Evolutionary conservation across 2,329 filamentous ascomycete genomes (phyloP), one percentile per base, ranked within the genome.

Genomic region (Diplodia scrobiculata): DNA sequence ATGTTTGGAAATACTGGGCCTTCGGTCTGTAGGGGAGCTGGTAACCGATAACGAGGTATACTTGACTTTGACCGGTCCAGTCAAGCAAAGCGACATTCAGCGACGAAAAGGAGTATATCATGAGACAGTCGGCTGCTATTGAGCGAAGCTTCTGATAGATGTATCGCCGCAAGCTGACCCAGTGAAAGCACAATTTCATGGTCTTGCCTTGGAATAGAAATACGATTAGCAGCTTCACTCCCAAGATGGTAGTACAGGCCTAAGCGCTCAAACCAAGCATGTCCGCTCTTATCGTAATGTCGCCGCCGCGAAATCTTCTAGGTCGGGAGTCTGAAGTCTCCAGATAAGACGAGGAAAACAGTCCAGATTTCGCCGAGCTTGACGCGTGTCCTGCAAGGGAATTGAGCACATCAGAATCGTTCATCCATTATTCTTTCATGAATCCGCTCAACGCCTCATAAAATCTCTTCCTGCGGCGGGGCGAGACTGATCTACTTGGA

Each of bases 371-470:
- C 10, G 10, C 4, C 21, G 10, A 27, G 27, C 14, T 10, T 13
- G 13, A n/a, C 21, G 21, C 2, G 36, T 19, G 54, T 10, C 54
- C 34, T 53, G 10, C 13, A 10, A 1, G 9, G 25, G 11, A 60
- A n/a, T 19, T 25, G 27, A 48, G 17, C 27, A 32, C 38, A 47
- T 60, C 38, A 19, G 41, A 60, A 50, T 62, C 58, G 34, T 48
- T 62, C 58, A 62, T 62, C 27, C 58, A 62, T 62, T 62, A 62
- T 62, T 62, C 58, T 62, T 62, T 62, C 58, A 38, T 62, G 45
- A 62, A 17, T 50, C 45, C 45, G 34, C 27, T 50, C 34, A 41
- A 62, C 58, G 58, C 58, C 41, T 19, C 58, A 25, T 36, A 34
- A 29, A 4, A 27, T 58, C 36, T 32, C 36, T 27, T 45, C 36